These are phyloP conservation scores for Lachnellula arida DNA, from an alignment of 2,329 filamentous ascomycete genomes.

Conservation along the genomic window DNA sequence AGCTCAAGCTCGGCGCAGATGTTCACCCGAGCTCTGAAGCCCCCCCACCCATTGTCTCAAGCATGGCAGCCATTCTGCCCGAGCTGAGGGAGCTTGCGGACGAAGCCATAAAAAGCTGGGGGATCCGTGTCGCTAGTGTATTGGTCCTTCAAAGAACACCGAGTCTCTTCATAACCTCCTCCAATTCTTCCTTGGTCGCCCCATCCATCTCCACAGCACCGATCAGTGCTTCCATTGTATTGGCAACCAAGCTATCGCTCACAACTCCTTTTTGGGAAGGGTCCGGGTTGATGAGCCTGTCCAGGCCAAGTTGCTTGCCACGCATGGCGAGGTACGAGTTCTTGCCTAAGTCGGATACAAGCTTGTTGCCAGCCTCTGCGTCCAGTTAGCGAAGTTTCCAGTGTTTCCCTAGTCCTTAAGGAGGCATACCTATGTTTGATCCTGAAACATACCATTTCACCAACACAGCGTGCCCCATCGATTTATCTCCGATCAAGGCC, in stretches of 20 bases:
- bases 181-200: slow-evolving; percentile 35
- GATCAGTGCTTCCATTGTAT: slow-evolving; percentile 77
- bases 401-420: not conserved
- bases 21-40: too few relatives aligned
- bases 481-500: slow-evolving; percentile 2
- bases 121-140: not conserved
- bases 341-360: not conserved
- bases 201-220: slow-evolving; percentile 73
- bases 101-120: too few relatives aligned
- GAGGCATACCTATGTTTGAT: not conserved
- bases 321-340: slow-evolving; percentile 1
- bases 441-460: not conserved
- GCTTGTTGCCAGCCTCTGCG: not conserved
- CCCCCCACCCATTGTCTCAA: too few relatives aligned
- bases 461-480: not conserved
- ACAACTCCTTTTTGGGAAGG: slow-evolving; percentile 6
- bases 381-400: not conserved
- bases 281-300: slow-evolving; percentile 3
- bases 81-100: too few relatives aligned
- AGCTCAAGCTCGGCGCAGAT: too few relatives aligned
- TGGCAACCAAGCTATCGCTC: slow-evolving; percentile 54
- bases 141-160: not conserved
- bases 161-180: slow-evolving; percentile 1
- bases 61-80: too few relatives aligned
- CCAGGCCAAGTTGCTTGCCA: slow-evolving; percentile 1